Evolutionary conservation across 768 basidiomycete genomes (phyloP).

Genomic region (Podaxis pistillaris): DNA sequence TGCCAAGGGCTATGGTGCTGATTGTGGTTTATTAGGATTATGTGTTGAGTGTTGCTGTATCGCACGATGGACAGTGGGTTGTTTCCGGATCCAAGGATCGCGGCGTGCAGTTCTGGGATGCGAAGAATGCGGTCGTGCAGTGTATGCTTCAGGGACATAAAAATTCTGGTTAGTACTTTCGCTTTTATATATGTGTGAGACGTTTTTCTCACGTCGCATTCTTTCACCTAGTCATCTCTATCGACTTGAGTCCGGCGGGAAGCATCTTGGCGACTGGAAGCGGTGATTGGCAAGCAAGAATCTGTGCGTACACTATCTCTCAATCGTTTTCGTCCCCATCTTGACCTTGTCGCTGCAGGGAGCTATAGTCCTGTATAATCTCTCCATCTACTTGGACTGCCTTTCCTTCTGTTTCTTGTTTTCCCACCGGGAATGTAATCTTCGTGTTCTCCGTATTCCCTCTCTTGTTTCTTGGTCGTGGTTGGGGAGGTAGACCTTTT

Average conservation of each 20-base stretch:
- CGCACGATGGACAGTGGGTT: constrained; percentile 78
- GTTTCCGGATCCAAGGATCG: constrained; percentile 82
- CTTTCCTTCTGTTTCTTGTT: not conserved
- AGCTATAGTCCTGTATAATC: constrained; percentile 13
- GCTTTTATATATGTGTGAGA: not conserved
- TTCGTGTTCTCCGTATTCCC: not conserved
- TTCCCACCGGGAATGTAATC: not conserved
- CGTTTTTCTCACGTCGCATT: not conserved
- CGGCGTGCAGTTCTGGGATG: constrained; percentile 77
- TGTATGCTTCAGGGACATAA: constrained; percentile 64
- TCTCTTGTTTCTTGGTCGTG: not conserved
- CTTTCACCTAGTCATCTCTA: constrained; percentile 26
- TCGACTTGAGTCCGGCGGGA: constrained; percentile 33
- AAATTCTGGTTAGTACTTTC: constrained; percentile 22
- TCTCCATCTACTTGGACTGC: not conserved
- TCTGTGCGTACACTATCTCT: constrained; percentile 24
- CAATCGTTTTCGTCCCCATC: no score
- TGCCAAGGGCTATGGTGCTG: constrained; percentile 30
- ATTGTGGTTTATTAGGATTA: constrained; percentile 44
- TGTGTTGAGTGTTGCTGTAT: constrained; percentile 49
- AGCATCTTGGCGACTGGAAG: constrained; percentile 32
- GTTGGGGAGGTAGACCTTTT: not conserved
- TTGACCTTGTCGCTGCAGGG: not conserved
- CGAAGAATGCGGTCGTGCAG: constrained; percentile 57
- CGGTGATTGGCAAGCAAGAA: constrained; percentile 33